phyloP scores from a whole-genome alignment of 148 eudicot genomes.

The Silene conica region DNA sequence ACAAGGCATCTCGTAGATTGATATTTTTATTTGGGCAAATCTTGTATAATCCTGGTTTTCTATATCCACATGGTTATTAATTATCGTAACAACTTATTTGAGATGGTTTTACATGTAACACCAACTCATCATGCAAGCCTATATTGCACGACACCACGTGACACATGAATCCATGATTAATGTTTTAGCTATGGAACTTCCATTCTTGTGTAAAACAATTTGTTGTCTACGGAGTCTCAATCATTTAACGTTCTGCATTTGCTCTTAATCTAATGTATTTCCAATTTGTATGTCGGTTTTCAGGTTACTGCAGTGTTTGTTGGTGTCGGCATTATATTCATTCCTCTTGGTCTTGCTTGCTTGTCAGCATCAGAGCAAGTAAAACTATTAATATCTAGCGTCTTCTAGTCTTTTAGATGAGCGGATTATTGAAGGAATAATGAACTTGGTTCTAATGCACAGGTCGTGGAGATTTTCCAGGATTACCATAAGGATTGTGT shows the following conservation, averaged over 20 bases:
- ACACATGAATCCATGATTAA: no score
- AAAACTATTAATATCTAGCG: constrained; percentile 16
- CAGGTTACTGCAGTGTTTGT: constrained; percentile 63
- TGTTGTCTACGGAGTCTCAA: neutral
- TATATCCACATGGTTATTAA: neutral
- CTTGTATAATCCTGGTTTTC: no score
- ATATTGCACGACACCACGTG: neutral
- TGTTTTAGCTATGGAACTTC: neutral
- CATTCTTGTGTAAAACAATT: no score
- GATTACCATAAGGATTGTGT: constrained; percentile 67
- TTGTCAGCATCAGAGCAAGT: constrained; percentile 71
- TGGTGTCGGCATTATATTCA: constrained; percentile 55
- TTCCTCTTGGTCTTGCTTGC: constrained; percentile 69
- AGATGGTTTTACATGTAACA: neutral
- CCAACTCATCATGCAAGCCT: neutral
- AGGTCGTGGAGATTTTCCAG: constrained; percentile 76
- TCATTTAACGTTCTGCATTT: neutral
- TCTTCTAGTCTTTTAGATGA: constrained; percentile 3
- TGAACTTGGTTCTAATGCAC: constrained; percentile 20
- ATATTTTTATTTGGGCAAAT: no score
- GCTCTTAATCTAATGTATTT: neutral
- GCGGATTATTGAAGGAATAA: constrained; percentile 6
- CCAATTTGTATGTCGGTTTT: neutral
- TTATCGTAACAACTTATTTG: no score
- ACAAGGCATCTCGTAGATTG: neutral